Percentiles rank a stretch among this genome's conserved stretches.
phyloP scores from a whole-genome alignment of 108 stramenopile genomes.

The Stephanodiscus triporus region DNA sequence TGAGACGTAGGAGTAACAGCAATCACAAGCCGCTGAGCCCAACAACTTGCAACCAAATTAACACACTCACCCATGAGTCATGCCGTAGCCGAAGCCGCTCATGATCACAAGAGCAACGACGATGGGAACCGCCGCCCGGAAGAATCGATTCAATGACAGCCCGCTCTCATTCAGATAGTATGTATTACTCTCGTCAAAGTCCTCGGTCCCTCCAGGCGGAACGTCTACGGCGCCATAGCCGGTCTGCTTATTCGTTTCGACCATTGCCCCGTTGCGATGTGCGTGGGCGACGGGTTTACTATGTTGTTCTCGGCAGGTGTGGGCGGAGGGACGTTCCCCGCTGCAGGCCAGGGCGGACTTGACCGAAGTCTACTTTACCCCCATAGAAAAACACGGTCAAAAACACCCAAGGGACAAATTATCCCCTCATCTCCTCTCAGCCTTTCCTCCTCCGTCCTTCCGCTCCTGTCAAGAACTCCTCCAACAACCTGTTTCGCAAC shows the following conservation, averaged over 20 bases:
- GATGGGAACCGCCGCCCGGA: conserved; percentile 37
- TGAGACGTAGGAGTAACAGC: background rate
- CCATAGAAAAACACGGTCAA: too few species aligned
- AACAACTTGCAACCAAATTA: background rate
- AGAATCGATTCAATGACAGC: conserved; percentile 54
- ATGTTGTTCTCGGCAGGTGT: too few species aligned
- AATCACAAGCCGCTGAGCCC: background rate
- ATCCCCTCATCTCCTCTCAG: too few species aligned
- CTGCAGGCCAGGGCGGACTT: too few species aligned
- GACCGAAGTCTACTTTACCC: too few species aligned
- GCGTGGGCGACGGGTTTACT: too few species aligned
- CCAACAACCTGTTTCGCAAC: too few species aligned
- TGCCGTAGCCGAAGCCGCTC: conserved; percentile 47
- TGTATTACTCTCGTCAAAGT: conserved; percentile 44
- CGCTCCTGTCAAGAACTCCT: too few species aligned
- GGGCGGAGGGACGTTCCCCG: too few species aligned
- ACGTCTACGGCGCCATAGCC: conserved; percentile 35
- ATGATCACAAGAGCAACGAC: conserved; percentile 43
- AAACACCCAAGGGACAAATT: too few species aligned
- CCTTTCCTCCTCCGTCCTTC: too few species aligned
- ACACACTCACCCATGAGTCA: conserved; percentile 48
- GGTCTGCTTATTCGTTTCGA: conserved; percentile 2
- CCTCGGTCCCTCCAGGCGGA: conserved; percentile 17
- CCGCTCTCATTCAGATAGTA: conserved; percentile 63
- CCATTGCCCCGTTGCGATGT: background rate